Evolutionary conservation across 2,329 filamentous ascomycete species (phyloP).

Genomic region (Xylaria digitata): DNA sequence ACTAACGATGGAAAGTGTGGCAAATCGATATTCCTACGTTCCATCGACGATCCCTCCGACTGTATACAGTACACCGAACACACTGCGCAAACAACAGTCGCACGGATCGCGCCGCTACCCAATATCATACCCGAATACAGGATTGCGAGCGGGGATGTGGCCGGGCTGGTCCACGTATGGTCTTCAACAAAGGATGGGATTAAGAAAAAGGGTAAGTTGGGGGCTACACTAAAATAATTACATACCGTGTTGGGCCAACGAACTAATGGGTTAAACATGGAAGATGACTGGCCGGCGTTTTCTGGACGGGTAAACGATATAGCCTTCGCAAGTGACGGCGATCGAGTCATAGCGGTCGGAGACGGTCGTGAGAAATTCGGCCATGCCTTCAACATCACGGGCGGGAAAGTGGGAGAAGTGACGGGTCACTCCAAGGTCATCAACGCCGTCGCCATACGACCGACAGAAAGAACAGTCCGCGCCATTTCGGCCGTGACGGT

Average conservation of each 20-base stretch:
- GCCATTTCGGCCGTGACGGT: slow-evolving; percentile 93
- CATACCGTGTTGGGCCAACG: neutral
- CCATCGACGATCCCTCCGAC: slow-evolving; percentile 87
- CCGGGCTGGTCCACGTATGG: slow-evolving; percentile 90
- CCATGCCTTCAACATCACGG: slow-evolving; percentile 93
- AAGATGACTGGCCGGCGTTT: slow-evolving; percentile 91
- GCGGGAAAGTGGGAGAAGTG: slow-evolving; percentile 95
- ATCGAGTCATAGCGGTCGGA: slow-evolving; percentile 95
- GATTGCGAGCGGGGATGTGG: slow-evolving; percentile 88
- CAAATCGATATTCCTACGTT: slow-evolving; percentile 96
- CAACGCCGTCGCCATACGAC: slow-evolving; percentile 89
- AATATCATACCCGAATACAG: slow-evolving; percentile 72
- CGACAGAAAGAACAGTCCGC: slow-evolving; percentile 67
- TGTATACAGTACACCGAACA: slow-evolving; percentile 94
- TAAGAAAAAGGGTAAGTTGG: slow-evolving; percentile 75
- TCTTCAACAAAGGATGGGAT: slow-evolving; percentile 81
- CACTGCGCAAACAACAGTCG: slow-evolving; percentile 88
- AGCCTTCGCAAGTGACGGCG: slow-evolving; percentile 96
- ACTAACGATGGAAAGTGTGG: slow-evolving; percentile 71
- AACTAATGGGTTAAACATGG: slow-evolving; percentile 29
- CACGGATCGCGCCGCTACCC: slow-evolving; percentile 88
- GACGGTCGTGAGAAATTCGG: slow-evolving; percentile 94
- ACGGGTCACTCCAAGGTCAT: slow-evolving; percentile 90
- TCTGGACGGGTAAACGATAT: slow-evolving; percentile 95
- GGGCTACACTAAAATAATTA: neutral